These are phyloP conservation scores for Teratosphaeria zuluensis DNA, from an alignment of 2,329 filamentous ascomycete species.

Conservation along the genomic window DNA sequence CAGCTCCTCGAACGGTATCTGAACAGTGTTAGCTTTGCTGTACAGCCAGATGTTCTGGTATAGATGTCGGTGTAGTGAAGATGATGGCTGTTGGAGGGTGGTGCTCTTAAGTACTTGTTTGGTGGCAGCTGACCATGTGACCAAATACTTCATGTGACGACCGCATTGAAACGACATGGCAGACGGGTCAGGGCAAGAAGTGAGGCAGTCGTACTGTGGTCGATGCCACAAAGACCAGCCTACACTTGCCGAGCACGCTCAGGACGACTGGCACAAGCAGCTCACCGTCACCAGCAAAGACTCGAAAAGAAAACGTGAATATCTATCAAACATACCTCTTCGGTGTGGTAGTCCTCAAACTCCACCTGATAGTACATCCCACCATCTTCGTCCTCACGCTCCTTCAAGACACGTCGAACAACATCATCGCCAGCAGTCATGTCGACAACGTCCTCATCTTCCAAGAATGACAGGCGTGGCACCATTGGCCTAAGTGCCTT, in stretches of 20 bases:
- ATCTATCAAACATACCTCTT: conserved; percentile 29
- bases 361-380: conserved; percentile 31
- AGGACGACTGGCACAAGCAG: neutral
- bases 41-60: neutral
- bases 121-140: neutral
- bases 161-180: neutral
- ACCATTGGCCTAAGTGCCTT: conserved; percentile 3
- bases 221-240: neutral
- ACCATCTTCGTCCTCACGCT: conserved; percentile 23
- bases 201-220: neutral
- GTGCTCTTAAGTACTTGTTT: neutral
- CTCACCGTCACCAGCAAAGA: neutral
- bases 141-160: neutral
- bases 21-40: neutral
- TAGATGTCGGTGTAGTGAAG: neutral
- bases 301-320: neutral
- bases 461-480: conserved; percentile 1
- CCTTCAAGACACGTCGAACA: conserved; percentile 32
- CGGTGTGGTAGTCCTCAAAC: conserved; percentile 30
- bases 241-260: neutral
- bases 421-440: conserved; percentile 16
- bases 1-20: conserved; percentile 40
- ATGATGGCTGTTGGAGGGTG: neutral
- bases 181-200: neutral
- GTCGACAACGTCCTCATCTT: conserved; percentile 12